These are phyloP conservation scores for Mastigamoeba balamuthi DNA, from an alignment of 78 protist species.

Conservation along the genomic window DNA sequence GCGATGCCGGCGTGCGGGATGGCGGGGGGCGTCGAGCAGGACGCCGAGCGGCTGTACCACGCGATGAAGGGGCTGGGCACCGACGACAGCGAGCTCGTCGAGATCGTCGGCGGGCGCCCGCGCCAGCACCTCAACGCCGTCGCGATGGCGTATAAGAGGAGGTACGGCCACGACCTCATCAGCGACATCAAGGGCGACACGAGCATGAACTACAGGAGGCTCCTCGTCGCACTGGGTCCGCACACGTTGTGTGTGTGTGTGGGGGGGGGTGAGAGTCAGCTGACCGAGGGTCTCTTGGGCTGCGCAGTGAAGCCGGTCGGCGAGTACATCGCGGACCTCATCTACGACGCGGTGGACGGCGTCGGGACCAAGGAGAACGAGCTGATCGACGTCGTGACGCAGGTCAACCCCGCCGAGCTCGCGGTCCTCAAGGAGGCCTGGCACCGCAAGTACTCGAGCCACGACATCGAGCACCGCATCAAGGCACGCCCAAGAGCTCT, in stretches of 20 bases:
- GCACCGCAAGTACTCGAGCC: neutral
- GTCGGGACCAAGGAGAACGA: neutral
- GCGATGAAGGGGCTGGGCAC: slow-evolving; percentile 5
- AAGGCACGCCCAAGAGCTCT: neutral
- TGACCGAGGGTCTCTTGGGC: too few relatives aligned
- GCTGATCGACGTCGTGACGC: slow-evolving; percentile 8
- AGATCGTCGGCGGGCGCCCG: neutral
- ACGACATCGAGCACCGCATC: neutral
- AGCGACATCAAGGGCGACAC: neutral
- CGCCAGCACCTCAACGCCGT: neutral
- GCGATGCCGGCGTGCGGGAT: too few relatives aligned
- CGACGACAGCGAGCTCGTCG: neutral
- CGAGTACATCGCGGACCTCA: neutral
- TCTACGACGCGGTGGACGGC: neutral
- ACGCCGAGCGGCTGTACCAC: neutral
- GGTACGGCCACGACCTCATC: neutral
- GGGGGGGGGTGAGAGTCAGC: too few relatives aligned
- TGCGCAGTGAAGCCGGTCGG: slow-evolving; percentile 1
- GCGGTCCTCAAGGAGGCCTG: neutral
- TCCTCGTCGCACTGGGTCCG: neutral
- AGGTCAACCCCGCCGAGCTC: neutral
- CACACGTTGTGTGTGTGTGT: too few relatives aligned
- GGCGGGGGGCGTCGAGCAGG: too few relatives aligned
- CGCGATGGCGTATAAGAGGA: neutral
- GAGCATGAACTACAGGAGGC: neutral